Evolutionary conservation across 2,329 filamentous ascomycete genomes (phyloP), one percentile per base, ranked within the genome.

Genomic region (Knoxdaviesia proteae): DNA sequence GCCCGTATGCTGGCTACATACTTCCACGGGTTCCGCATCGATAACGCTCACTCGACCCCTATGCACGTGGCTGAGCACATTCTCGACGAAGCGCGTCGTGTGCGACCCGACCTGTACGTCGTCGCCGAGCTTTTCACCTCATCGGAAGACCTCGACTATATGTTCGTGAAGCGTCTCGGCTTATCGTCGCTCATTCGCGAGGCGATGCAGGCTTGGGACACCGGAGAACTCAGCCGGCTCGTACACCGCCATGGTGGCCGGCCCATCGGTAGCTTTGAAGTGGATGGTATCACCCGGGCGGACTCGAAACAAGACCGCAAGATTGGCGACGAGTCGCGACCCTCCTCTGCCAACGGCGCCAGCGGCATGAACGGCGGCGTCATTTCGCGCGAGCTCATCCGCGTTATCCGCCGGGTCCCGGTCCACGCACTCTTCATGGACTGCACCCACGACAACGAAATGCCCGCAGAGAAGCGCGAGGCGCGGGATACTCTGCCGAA

Each of bases 181-280:
- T 69, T 98, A 44, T 92, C 83, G 57, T 84, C 84, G 6, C 69
- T 98, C 41, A 94, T 98, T 50, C 77, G 90, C 46, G 90, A 98
- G 61, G 88, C 88, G 7, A 98, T 98, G 92, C 90, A 98, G 58
- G 83, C 87, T 33, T 96, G 88, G 88, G 88, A 81, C 55, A 94
- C 90, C 1, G 83, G 74, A 7, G 92, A 98, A 58, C 68, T 98
- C 48, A 94, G 87, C 59, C 71, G 87, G 39, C 69, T 98, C 34
- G 87, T 98, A 7, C 92, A 98, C 60, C 80, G 80, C 48, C 87
- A 98, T 57, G 88, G 84, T 33, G 90, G 90, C 35, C 76, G 84
- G 31, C 90, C 92, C 0, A 94, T 98, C 54, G 90, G 90, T 45
- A 96, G 88, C 58, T 96, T 98, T 53, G 87, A 96, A 54, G 71